phyloP scores from a whole-genome alignment of 169 alveolate species.

The Theileria parva region DNA sequence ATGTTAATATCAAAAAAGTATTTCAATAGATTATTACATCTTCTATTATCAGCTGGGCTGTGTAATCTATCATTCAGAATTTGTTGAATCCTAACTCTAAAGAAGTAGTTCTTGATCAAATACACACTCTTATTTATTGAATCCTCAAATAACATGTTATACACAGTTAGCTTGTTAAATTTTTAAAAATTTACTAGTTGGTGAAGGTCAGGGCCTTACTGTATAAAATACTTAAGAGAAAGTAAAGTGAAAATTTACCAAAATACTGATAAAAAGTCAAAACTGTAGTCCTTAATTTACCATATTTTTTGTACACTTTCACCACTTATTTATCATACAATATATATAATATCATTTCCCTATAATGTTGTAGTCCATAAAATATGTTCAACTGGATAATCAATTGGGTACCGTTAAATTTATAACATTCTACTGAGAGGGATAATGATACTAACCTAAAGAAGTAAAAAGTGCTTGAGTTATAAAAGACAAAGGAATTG shows the following conservation, averaged over 20 bases:
- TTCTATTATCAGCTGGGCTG: too few relatives aligned
- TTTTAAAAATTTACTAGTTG: constrained; percentile 9
- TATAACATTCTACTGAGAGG: neutral
- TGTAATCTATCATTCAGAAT: neutral
- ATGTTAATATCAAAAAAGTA: too few relatives aligned
- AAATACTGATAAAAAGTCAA: neutral
- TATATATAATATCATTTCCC: too few relatives aligned
- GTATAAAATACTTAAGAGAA: constrained; percentile 15
- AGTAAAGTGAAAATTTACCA: neutral
- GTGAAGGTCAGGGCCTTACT: neutral
- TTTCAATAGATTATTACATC: too few relatives aligned
- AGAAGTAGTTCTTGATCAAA: constrained; percentile 1
- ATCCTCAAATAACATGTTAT: constrained; percentile 5
- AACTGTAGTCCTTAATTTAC: neutral
- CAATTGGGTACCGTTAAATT: neutral
- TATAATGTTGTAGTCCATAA: neutral
- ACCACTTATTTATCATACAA: too few relatives aligned
- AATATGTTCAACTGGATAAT: neutral
- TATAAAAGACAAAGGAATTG: neutral
- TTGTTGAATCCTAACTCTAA: constrained; percentile 1
- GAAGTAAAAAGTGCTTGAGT: neutral
- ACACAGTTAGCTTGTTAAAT: neutral
- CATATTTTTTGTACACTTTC: too few relatives aligned
- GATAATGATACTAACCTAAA: neutral
- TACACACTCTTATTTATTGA: constrained; percentile 29